phyloP scores from a whole-genome alignment of 345 rosid genomes.

The Mallotus nudiflorus region DNA sequence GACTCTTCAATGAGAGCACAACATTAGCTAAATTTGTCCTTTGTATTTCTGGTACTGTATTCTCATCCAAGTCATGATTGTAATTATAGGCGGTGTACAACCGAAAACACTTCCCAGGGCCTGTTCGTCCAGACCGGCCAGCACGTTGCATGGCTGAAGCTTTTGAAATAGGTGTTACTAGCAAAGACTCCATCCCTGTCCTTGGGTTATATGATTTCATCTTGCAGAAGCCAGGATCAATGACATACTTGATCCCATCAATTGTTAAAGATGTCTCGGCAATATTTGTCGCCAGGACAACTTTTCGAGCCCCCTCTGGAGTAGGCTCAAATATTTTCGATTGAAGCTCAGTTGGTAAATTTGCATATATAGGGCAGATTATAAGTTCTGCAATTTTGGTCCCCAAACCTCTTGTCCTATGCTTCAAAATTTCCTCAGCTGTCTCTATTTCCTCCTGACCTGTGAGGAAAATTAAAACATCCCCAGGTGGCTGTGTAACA shows the following conservation, averaged over 20 bases:
- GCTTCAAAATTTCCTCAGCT: slow-evolving; percentile 89
- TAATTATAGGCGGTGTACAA: slow-evolving; percentile 83
- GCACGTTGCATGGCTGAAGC: slow-evolving; percentile 97
- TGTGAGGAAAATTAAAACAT: slow-evolving; percentile 84
- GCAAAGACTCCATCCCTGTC: slow-evolving; percentile 96
- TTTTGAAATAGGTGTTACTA: slow-evolving; percentile 86
- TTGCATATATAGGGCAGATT: slow-evolving; percentile 95
- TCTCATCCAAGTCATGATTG: slow-evolving; percentile 86
- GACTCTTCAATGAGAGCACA: slow-evolving; percentile 91
- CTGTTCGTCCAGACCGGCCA: slow-evolving; percentile 96
- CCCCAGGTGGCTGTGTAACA: slow-evolving; percentile 78
- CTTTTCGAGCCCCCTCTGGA: slow-evolving; percentile 96
- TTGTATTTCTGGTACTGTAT: slow-evolving; percentile 90
- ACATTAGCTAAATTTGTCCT: slow-evolving; percentile 95
- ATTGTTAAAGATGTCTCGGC: slow-evolving; percentile 97
- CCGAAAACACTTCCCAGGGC: slow-evolving; percentile 91
- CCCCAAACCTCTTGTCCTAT: slow-evolving; percentile 85
- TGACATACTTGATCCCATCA: slow-evolving; percentile 87
- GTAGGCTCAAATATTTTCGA: slow-evolving; percentile 96
- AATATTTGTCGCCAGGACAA: slow-evolving; percentile 91
- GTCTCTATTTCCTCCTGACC: slow-evolving; percentile 99
- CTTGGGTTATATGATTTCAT: slow-evolving; percentile 97
- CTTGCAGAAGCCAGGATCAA: slow-evolving; percentile 96
- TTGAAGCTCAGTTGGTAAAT: slow-evolving; percentile 95
- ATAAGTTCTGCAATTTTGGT: slow-evolving; percentile 91